A percentile compares a stretch with the other conserved stretches of the same genome.
Conservation (phyloP, 2,329 filamentous ascomycete species). For the Aurifilum marmelostoma region DNA sequence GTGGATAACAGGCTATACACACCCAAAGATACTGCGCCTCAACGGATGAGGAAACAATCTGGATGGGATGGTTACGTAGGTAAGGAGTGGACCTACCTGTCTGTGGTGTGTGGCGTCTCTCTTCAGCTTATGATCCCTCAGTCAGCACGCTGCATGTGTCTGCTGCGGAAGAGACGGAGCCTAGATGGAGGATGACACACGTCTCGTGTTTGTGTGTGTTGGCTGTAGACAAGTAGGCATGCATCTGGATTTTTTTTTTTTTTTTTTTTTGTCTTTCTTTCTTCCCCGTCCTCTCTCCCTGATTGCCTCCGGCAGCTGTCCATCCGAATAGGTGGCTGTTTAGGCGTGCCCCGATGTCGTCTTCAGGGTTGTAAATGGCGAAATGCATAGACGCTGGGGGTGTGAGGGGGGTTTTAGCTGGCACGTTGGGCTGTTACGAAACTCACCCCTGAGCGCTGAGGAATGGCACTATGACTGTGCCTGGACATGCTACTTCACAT, state of each 20-base stretch:
- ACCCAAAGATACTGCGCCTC: neutral
- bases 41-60: neutral
- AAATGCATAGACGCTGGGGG: neutral
- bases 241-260: no score
- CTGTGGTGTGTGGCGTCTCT: neutral
- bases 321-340: neutral
- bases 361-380: constrained; percentile 2
- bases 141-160: neutral
- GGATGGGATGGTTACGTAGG: neutral
- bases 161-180: neutral
- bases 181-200: neutral
- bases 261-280: no score
- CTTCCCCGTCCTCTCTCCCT: no score
- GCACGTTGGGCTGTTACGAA: neutral
- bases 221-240: neutral
- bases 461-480: neutral
- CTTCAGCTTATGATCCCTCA: neutral
- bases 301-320: neutral
- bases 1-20: neutral
- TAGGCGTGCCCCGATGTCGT: neutral
- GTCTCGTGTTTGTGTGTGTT: neutral
- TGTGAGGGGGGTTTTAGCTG: neutral
- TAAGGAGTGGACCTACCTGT: neutral
- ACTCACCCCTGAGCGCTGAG: constrained; percentile 7
- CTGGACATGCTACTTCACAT: neutral